Evolutionary conservation across 768 basidiomycete species (phyloP), one percentile per base, ranked within the genome.

Genomic region (Podaxis pistillaris): DNA sequence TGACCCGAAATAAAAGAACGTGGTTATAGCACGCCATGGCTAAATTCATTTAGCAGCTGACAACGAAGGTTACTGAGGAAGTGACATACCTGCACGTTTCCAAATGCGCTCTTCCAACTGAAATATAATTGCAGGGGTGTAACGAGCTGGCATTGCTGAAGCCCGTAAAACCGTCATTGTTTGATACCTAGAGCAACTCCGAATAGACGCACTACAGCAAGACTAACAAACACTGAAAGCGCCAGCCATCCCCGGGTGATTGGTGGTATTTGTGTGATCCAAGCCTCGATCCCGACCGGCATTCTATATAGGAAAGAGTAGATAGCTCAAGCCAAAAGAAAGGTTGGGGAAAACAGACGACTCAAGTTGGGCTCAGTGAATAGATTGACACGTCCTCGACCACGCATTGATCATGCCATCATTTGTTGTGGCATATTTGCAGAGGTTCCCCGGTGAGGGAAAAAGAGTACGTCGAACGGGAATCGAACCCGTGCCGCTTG

Each of bases 1-100:
- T 1, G 89, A 85, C 11, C 96, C 97, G 75, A 98, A 98, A 76
- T 96, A 99, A 69, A 95, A 89, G 82, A 98, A 98, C 11, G 91
- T 96, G 30, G 95, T 96, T 46, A 89, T 74, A 51, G 87, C 83
- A 30, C 96, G 84, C 95, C 95, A 98, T 67, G 88, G 81, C 94
- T 97, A 61, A 40, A 54, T 36, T 7, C 15, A 54, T 44, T 69
- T 60, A 67, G 63, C 63, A 49, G 52, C 36, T 17, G 54, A 15
- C 26, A 17, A 49, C 26, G 19, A 15, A 37, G 5, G 24, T 44
- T 17, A 13, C 6, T 1, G 37, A 72, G 6, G 40, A 41, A 19
- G 44, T 22, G 19, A n/a, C 82, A 59, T 56, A 89, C 93, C 83
- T 96, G 94, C 33, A 79, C 81, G 66, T 96, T 93, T 15, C 84